Base-by-base conservation (phyloP, 1,284 basidiomycete species). In the Golubevia pallescens region DNA sequence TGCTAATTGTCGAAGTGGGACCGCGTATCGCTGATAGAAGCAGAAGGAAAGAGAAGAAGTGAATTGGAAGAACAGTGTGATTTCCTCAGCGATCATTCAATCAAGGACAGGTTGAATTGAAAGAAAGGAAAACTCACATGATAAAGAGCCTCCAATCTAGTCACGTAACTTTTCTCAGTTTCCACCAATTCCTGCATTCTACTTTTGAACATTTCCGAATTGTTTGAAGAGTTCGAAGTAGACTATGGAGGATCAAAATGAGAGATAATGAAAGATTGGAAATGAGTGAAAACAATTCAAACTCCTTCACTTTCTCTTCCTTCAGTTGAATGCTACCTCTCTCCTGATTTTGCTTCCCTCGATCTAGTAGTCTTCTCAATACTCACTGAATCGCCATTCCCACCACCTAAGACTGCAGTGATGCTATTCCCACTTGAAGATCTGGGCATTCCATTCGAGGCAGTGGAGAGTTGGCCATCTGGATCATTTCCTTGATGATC, bases 1-100 rank as follows among this genome's bases (percentile, higher is more conserved):
- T 28, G 96, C 91, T 81, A 95, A 96, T 62, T 90, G 90, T 21
- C 94, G 90, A 21, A 98, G 88, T 1, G 94, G 95, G 84, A 95
- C 92, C 51, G 95, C 95, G 82, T 97, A 98, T 10, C 34, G 10
- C 54, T 28, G 13, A 7, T 5, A 32, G 13, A 56, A 56, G 6
- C 20, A 13, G 54, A 56, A 56, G 10, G 34, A 7, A 6, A 32
- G 54, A 21, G 54, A 56, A 6, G 7, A 2, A 56, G 20, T 5
- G 54, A 56, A 21, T 7, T 6, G 13, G 20, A 56, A 13, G 5
- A 6, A 56, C 6, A 7, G 54, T 7, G 54, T 6, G 7, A 21
- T 56, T 56, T 13, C 24, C 13, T 21, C 6, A 56, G 6, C 4
- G 10, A 56, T 28, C 16, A 19, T 58, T n/a, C 23, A 6, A 23